phyloP scores from a whole-genome alignment of 345 rosid genomes.

The Syzygium jambos region DNA sequence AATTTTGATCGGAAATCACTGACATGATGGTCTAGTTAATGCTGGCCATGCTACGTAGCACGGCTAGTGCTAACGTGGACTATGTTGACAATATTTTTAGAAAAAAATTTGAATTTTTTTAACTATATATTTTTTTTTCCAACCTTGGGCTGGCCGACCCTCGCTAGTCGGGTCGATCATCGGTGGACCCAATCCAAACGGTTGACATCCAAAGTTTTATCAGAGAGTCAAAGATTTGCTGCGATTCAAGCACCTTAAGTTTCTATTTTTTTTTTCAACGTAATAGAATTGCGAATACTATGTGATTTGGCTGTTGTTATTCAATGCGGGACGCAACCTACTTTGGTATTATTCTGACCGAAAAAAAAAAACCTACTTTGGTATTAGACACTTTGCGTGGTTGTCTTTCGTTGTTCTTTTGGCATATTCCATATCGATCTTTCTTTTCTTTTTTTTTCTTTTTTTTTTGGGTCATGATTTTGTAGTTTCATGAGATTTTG shows the following conservation, averaged over 20 bases:
- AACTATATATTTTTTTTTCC: too few relatives aligned
- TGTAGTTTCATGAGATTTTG: background rate
- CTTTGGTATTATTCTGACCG: background rate
- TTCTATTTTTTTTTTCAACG: too few relatives aligned
- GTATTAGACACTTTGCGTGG: background rate
- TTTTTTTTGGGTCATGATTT: background rate
- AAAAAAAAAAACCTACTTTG: background rate
- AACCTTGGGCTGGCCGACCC: background rate
- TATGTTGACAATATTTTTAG: too few relatives aligned
- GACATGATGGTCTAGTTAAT: background rate
- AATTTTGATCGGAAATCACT: too few relatives aligned
- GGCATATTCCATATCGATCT: background rate
- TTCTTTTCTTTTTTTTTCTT: background rate
- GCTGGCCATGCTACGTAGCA: too few relatives aligned
- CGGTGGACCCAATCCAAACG: background rate
- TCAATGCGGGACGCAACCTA: background rate
- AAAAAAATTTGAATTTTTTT: too few relatives aligned
- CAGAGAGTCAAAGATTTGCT: background rate
- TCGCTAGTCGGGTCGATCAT: background rate
- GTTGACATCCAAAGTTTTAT: background rate
- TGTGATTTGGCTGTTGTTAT: background rate
- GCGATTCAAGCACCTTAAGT: background rate
- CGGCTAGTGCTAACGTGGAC: too few relatives aligned
- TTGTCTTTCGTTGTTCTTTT: background rate
- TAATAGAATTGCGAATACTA: background rate